These are phyloP conservation scores for Backusella tarrabulga DNA, from an alignment of 192 early-diverging fungal species.

Conservation along the genomic window DNA sequence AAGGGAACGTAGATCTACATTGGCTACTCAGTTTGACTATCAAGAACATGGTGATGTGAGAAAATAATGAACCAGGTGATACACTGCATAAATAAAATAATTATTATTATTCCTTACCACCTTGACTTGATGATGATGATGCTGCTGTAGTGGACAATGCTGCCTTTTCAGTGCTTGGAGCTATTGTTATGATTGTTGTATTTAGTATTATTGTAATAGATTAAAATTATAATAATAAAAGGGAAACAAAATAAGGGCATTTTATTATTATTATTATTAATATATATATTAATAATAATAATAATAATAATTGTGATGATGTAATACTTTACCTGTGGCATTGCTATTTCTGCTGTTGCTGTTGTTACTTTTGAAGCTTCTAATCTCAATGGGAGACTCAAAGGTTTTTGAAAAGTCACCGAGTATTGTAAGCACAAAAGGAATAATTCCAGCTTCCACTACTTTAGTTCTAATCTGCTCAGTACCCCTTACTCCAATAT, in stretches of 20 bases:
- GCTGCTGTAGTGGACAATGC: no score
- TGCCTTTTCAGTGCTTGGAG: neutral
- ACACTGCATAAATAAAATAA: neutral
- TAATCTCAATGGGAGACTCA: constrained; percentile 24
- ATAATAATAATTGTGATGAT: neutral
- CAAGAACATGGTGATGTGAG: constrained; percentile 4
- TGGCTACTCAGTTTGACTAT: neutral
- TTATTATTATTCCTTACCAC: neutral
- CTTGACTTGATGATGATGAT: neutral
- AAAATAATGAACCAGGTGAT: neutral
- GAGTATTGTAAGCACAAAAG: constrained; percentile 80
- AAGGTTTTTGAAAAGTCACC: constrained; percentile 53
- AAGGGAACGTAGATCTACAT: constrained; percentile 25
- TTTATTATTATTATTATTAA: neutral
- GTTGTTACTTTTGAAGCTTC: constrained; percentile 5
- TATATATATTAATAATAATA: neutral
- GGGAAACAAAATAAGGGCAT: neutral
- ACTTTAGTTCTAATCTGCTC: constrained; percentile 75
- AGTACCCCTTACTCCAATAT: constrained; percentile 84
- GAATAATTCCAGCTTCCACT: constrained; percentile 83
- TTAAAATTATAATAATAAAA: neutral
- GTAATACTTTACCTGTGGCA: neutral
- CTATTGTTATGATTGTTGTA: neutral
- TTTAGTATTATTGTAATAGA: neutral
- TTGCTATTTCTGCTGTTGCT: neutral